A percentile compares a stretch with the other conserved stretches of the same genome.
Conservation (phyloP, 192 early-diverging fungal genomes). For the Mortierella alpina region DNA sequence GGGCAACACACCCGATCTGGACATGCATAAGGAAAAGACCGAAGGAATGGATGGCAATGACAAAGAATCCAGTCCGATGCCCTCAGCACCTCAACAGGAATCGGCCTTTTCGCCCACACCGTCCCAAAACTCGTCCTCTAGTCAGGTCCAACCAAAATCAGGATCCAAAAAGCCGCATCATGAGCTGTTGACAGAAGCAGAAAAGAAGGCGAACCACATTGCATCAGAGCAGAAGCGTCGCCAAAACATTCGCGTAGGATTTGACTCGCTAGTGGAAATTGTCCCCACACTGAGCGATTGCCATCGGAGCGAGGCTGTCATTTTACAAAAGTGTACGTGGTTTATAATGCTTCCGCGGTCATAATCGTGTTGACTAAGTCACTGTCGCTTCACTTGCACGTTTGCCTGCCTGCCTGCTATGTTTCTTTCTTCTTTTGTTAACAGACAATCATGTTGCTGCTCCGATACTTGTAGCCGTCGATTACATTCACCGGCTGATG, state of each 20-base stretch:
- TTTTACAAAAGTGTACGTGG: slow-evolving; percentile 78
- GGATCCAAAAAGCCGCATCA: slow-evolving; percentile 60
- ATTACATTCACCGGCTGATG: slow-evolving; percentile 78
- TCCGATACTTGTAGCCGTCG: slow-evolving; percentile 63
- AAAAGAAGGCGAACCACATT: slow-evolving; percentile 96
- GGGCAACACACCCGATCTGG: no score
- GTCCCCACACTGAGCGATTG: slow-evolving; percentile 85
- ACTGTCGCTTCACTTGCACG: no score
- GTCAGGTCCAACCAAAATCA: slow-evolving; percentile 1
- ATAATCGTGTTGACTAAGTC: background rate
- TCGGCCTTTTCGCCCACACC: no score
- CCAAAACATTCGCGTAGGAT: slow-evolving; percentile 90
- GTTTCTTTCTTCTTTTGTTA: slow-evolving; percentile 1
- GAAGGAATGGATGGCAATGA: no score
- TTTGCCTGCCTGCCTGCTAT: background rate
- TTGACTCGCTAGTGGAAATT: slow-evolving; percentile 89
- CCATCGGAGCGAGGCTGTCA: slow-evolving; percentile 87
- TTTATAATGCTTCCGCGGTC: background rate
- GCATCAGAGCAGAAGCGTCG: slow-evolving; percentile 93
- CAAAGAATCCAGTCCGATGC: no score
- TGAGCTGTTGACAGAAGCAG: slow-evolving; percentile 86
- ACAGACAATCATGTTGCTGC: background rate
- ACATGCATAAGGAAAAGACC: no score
- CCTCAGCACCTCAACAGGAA: no score
- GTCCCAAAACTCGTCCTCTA: background rate